Evolutionary conservation across 2,329 filamentous ascomycete genomes (phyloP), one percentile per base, ranked within the genome.

Genomic region (Dactylellina haptotyla): DNA sequence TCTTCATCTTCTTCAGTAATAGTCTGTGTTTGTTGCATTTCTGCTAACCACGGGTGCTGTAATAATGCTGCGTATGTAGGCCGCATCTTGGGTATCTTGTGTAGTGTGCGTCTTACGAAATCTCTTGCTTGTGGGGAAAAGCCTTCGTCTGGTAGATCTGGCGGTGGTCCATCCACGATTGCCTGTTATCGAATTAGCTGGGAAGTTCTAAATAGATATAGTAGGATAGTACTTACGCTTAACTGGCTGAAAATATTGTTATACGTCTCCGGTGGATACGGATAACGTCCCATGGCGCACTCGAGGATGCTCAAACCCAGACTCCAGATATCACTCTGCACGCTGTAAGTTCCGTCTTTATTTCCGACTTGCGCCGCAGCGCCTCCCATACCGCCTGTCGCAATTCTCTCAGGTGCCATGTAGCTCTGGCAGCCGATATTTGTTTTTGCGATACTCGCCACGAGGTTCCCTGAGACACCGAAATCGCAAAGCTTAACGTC

Each of bases 351-450:
- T 65, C 94, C 94, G 14, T 75, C 75, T 28, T 62, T 75, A 25
- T 74, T 66, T 96, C 69, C 93, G 93, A 23, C 63, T 61, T 32
- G 34, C 34, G 70, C 85, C 25, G 89, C 2, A 87, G 85, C 75
- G 23, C 41, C 41, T 8, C 90, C 87, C 69, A 93, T 88, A 20
- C 90, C 90, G 65, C 93, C 93, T 53, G 92, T 92, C 6, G 92
- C 92, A 78, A 99, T 99, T 76, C 95, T 85, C 81, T 99, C 95
- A 0, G 95, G 95, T 0, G 95, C 95, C 95, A 99, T 99, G 83
- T 99, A 99, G 79, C 93, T 97, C 82, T 99, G 95, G 79, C 95
- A 99, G 39, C 95, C 95, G 78, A 99, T 99, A 80, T 99, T 99
- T 26, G 95, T 99, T 82, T 96, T 97, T 57, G 95, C 95, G 78